phyloP scores from a whole-genome alignment of 2,329 filamentous ascomycete genomes.

The Ophiosphaerella narmari region DNA sequence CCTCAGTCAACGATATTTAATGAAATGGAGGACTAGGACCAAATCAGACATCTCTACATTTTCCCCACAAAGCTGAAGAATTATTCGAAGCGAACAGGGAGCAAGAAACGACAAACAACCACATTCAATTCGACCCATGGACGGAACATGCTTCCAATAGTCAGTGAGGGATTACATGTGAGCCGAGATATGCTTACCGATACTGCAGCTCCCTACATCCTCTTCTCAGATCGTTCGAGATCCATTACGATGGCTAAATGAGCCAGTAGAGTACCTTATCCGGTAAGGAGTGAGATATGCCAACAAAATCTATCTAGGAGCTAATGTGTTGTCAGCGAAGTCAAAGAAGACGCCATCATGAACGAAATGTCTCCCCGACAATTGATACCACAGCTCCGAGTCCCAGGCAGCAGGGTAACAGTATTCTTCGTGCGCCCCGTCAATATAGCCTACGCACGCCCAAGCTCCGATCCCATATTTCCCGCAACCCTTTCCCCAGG shows the following conservation, averaged over 20 bases:
- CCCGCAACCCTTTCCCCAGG: conserved; percentile 4
- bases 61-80: too few species aligned
- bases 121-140: background rate
- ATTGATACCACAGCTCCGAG: conserved; percentile 10
- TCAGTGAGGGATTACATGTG: background rate
- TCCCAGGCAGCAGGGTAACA: conserved; percentile 6
- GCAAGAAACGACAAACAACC: background rate
- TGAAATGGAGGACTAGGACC: background rate
- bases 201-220: background rate
- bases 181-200: background rate
- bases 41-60: too few species aligned
- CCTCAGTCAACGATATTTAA: too few species aligned
- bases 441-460: conserved; percentile 5
- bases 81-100: background rate
- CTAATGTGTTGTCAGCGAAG: conserved; percentile 3
- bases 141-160: background rate
- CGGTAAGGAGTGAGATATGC: background rate
- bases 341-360: conserved; percentile 4
- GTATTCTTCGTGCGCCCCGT: conserved; percentile 13
- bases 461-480: conserved; percentile 13
- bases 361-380: conserved; percentile 1
- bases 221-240: conserved; percentile 2
- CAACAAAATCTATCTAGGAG: background rate
- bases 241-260: background rate
- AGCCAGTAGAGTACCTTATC: conserved; percentile 1